Percentiles rank a stretch among this genome's conserved stretches.
Evolutionary conservation across 352 stramenopile genomes (phyloP).

Genomic region (Phytophthora uliginosa): DNA sequence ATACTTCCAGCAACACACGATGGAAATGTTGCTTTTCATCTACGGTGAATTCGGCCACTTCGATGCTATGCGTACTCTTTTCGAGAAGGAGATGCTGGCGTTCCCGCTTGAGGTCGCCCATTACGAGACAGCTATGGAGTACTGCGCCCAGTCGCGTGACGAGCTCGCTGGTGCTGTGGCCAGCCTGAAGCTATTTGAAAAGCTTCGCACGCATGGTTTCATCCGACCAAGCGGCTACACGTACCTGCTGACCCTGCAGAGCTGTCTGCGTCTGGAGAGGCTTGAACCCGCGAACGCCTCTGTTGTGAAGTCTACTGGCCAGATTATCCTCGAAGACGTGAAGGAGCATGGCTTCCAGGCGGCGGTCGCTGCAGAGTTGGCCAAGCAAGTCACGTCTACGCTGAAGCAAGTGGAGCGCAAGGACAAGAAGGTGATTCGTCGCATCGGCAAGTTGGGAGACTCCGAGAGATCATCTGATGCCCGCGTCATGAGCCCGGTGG

Average conservation of each 20-base stretch:
- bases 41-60: slow-evolving; percentile 66
- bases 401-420: slow-evolving; percentile 30
- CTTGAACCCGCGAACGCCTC: slow-evolving; percentile 49
- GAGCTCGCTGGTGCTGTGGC: slow-evolving; percentile 49
- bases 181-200: slow-evolving; percentile 80
- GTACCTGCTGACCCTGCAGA: slow-evolving; percentile 79
- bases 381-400: slow-evolving; percentile 33
- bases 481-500: slow-evolving; percentile 43
- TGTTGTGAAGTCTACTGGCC: slow-evolving; percentile 45
- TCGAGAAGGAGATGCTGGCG: slow-evolving; percentile 57
- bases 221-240: slow-evolving; percentile 81
- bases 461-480: background rate
- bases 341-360: slow-evolving; percentile 60
- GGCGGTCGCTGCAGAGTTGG: slow-evolving; percentile 35
- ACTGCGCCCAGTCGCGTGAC: slow-evolving; percentile 43
- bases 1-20: slow-evolving; percentile 69
- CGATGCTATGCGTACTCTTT: slow-evolving; percentile 52
- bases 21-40: slow-evolving; percentile 81
- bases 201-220: slow-evolving; percentile 72
- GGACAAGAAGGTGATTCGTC: slow-evolving; percentile 29
- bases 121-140: slow-evolving; percentile 83
- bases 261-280: slow-evolving; percentile 58
- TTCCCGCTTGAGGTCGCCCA: slow-evolving; percentile 68
- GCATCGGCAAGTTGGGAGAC: slow-evolving; percentile 29
- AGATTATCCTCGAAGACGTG: slow-evolving; percentile 63